Evolutionary conservation across 148 eudicot genomes (phyloP), one percentile per base, ranked within the genome.

Genomic region (Arctostaphylos glauca): DNA sequence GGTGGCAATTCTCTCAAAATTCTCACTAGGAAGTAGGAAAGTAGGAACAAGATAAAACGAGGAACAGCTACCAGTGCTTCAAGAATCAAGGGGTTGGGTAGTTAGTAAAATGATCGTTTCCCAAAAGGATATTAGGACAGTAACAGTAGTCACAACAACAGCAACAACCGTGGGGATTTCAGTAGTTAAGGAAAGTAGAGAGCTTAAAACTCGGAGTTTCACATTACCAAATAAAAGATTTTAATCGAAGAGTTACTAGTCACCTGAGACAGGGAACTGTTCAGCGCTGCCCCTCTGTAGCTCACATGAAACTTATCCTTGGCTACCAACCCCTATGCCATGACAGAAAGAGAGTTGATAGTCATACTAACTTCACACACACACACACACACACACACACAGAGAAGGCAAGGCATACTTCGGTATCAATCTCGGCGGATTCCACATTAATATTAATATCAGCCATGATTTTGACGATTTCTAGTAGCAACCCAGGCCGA

Each of bases 341-440:
- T 77, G 70, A 81, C n/a, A 83, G 77, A 78, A 52, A 18, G 73
- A 18, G n/a, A 53, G 67, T 18, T 48, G 62, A 77, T 23, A 60
- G 14, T 6, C 70, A 80, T 14, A 53, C 8, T 55, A 23, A 56
- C 10, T 18, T n/a, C 38, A 13, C 47, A 67, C 4, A 44, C 2
- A 9, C 21, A 74, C 9, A 48, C 21, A 76, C 3, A 5, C 59
- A n/a, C 60, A 4, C 80, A 55, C 77, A 54, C 12, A 62, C 46
- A 43, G 62, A 56, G 68, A 79, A 47, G 46, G 68, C 38, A 53
- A 38, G 59, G 50, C 86, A 58, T 89, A 96, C 98, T 84, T 92
- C 98, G 77, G 99, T 96, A 66, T 94, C 98, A 74, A 96, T 94
- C 89, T 92, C 97, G 23, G 99, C 99, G 70, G 99, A 96, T 85